Base-by-base conservation (phyloP, 2,329 filamentous ascomycete species). In the Cladobotryum protrusum region DNA sequence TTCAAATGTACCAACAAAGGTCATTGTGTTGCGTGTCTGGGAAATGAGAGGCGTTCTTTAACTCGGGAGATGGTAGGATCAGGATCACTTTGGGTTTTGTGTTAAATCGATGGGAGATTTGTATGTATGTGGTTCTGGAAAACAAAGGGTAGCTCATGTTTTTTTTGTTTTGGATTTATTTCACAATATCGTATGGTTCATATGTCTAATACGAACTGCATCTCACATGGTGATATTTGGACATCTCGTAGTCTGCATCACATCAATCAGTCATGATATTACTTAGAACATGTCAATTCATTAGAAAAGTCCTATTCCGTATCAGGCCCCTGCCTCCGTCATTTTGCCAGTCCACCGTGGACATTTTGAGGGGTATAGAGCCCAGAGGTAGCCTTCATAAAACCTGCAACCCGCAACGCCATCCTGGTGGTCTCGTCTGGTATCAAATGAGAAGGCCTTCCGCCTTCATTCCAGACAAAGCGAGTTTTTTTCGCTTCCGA, bases 321-420 rank as follows among this genome's bases (percentile, higher is more conserved):
- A 62, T 64, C 63, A 63, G 62, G 60, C 58, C 61, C 63, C 63
- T 60, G 59, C 57, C 58, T 65, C 50, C 47, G 50, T 60, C 57
- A 61, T 60, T 61, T 59, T 66, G 64, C 64, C 65, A 65, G 61
- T 60, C 59, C 57, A 60, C 15, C 56, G 58, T 61, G 61, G 57
- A 62, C 63, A 59, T 67, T 63, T 58, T 59, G 60, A 59, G 57
- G 66, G 68, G 68, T 70, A 70, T 71, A 69, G 65, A 40, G 65
- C 65, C 67, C 64, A 64, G 65, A 68, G 64, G 64, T 65, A 66
- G 61, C 63, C 48, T 60, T 65, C 60, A 67, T 60, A 68, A 69
- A 67, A 63, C 62, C 59, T 59, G 57, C 60, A 63, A 59, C 60
- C 68, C 59, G 67, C 65, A 71, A 71, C 68, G 68, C 68, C 68